These are phyloP conservation scores for Fusarium subtropicale DNA, from an alignment of 2,329 filamentous ascomycete genomes.

Conservation along the genomic window DNA sequence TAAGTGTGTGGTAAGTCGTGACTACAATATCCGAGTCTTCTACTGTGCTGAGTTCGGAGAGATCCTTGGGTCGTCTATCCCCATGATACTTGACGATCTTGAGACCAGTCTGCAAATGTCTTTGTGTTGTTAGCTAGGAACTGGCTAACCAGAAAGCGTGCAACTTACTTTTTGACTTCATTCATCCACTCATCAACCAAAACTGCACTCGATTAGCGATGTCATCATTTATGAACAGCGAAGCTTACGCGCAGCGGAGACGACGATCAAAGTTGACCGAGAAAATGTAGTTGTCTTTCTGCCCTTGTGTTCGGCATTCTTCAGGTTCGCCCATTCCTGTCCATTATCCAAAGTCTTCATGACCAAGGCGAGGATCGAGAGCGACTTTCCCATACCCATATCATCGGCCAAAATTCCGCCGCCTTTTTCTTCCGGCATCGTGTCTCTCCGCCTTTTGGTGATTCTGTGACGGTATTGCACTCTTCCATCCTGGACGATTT, in stretches of 20 bases:
- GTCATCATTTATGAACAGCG: rapidly evolving
- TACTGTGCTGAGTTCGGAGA: neutral
- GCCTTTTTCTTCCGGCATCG: neutral
- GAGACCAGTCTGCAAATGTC: neutral
- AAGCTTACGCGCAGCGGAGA: slow-evolving; percentile 7
- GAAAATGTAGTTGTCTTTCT: neutral
- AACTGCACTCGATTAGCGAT: neutral
- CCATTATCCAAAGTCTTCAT: slow-evolving; percentile 18
- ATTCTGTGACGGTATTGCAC: slow-evolving; percentile 9
- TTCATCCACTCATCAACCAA: slow-evolving; percentile 23
- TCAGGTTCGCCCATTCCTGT: neutral
- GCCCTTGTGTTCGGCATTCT: neutral
- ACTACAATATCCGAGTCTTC: slow-evolving; percentile 12
- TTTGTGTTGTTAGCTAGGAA: neutral
- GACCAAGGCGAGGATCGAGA: neutral
- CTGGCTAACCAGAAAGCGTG: rapidly evolving
- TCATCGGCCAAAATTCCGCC: slow-evolving; percentile 10
- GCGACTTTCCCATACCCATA: slow-evolving; percentile 21
- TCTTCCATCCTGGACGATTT: neutral
- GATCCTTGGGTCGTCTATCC: neutral
- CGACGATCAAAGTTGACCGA: neutral
- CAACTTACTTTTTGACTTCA: neutral
- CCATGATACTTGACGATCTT: slow-evolving; percentile 11
- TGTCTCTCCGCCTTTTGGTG: neutral
- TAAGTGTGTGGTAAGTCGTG: slow-evolving; percentile 13